Percentiles rank a stretch among this genome's conserved stretches.
Conservation (phyloP, 805 yeast species). For the Tetrapisispora fleetii region DNA sequence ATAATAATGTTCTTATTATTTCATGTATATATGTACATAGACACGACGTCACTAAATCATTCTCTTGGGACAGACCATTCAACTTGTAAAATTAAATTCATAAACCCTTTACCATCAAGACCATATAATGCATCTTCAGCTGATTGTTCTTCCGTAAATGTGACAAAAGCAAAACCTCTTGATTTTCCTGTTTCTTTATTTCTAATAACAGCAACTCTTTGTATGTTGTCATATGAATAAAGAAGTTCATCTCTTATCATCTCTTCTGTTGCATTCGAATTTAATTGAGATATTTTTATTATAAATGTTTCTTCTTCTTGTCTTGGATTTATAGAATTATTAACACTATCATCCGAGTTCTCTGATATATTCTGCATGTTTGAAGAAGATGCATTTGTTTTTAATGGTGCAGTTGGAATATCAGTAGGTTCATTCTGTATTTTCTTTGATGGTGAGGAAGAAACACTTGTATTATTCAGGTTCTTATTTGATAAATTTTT, state of each 20-base stretch:
- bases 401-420: neutral
- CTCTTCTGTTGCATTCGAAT: slow-evolving; percentile 73
- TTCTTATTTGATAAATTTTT: neutral
- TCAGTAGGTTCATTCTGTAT: neutral
- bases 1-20: neutral
- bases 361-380: slow-evolving; percentile 28
- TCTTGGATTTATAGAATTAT: slow-evolving; percentile 30
- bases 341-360: slow-evolving; percentile 33
- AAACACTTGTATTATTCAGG: neutral
- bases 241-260: slow-evolving; percentile 65
- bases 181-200: slow-evolving; percentile 92
- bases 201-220: slow-evolving; percentile 40
- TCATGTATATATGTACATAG: neutral
- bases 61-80: slow-evolving; percentile 45
- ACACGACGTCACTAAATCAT: neutral
- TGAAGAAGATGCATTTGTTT: neutral
- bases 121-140: slow-evolving; percentile 71
- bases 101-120: slow-evolving; percentile 86
- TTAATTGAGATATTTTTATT: slow-evolving; percentile 82
- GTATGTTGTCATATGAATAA: slow-evolving; percentile 52
- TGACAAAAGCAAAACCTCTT: slow-evolving; percentile 93
- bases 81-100: slow-evolving; percentile 67
- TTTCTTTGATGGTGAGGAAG: neutral
- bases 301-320: slow-evolving; percentile 81
- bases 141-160: slow-evolving; percentile 55